Base-by-base conservation (phyloP, 345 rosid genomes). In the Raphanus raphanistrum region DNA sequence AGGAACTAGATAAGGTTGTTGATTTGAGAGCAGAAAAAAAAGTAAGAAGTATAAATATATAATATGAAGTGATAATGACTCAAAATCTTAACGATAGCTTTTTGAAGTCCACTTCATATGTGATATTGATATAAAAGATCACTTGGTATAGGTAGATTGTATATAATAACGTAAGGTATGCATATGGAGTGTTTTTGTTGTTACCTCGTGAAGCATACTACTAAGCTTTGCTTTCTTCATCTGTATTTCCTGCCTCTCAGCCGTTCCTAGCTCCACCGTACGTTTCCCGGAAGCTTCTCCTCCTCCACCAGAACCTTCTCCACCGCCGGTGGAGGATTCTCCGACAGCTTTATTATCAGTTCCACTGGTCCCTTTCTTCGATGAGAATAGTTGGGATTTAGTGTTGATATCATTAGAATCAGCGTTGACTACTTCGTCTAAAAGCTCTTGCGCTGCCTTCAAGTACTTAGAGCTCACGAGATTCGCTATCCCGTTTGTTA, bases 171-270 rank as follows among this genome's bases (percentile, higher is more conserved):
- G 55, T 45, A 36, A 36, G 11, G 43, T 11, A 73, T 31, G 75
- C 69, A 63, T 41, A 45, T 57, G 50, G 2, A 16, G 33, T n/a
- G 41, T 27, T 65, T 21, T 66, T 66, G 70, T 67, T 73, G 52
- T 80, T 85, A 94, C 98, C 97, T 94, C 97, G 54, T 92, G 97
- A 58, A 94, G 91, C 97, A 94, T 94, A 84, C 58, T 87, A 43
- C 88, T 87, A 27, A 94, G 91, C 82, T 92, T 94, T 5, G 97
- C 97, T 84, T 92, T 94, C 85, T 87, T 94, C 97, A 89, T 92
- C 94, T 94, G 98, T 87, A 92, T 88, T 70, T 92, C 98, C 79
- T 94, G 98, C 67, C 97, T 90, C 86, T 94, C 98, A 1, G 91
- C 92, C 21, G 91, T 89, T 48, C 87, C 77, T 17, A 92, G 84